These are phyloP conservation scores for Dalbergia cultrata DNA, from an alignment of 306 rosid genomes.

Conservation along the genomic window DNA sequence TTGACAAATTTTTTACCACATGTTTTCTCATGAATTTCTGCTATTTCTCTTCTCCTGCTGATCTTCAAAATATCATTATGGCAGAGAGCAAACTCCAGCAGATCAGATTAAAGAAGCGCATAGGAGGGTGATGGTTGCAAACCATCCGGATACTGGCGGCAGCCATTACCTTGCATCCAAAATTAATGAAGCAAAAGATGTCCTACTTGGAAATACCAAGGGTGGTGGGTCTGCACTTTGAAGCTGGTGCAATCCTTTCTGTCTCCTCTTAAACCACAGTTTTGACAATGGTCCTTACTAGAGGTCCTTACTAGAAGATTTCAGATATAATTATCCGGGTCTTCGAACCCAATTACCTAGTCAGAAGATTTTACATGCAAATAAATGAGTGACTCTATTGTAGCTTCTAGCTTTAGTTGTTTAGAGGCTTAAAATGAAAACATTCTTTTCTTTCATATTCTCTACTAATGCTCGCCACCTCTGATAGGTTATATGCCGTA, in stretches of 20 bases:
- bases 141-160: slow-evolving; percentile 98
- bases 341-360: background rate
- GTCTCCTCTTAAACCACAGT: background rate
- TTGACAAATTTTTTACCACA: background rate
- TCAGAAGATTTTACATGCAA: background rate
- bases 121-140: slow-evolving; percentile 94
- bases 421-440: background rate
- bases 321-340: background rate
- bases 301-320: background rate
- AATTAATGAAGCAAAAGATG: slow-evolving; percentile 89
- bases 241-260: slow-evolving; percentile 32
- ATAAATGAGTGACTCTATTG: background rate
- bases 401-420: background rate
- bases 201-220: slow-evolving; percentile 71
- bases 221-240: slow-evolving; percentile 79
- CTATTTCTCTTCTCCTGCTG: slow-evolving; percentile 24
- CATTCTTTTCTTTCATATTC: background rate
- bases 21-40: background rate
- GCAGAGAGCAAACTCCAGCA: slow-evolving; percentile 67
- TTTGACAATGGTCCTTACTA: background rate
- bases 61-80: slow-evolving; percentile 17
- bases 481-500: background rate
- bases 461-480: background rate
- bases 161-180: slow-evolving; percentile 96
- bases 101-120: slow-evolving; percentile 89